Conservation (phyloP, 2,329 filamentous ascomycete genomes). For the Claviceps quebecensis region DNA sequence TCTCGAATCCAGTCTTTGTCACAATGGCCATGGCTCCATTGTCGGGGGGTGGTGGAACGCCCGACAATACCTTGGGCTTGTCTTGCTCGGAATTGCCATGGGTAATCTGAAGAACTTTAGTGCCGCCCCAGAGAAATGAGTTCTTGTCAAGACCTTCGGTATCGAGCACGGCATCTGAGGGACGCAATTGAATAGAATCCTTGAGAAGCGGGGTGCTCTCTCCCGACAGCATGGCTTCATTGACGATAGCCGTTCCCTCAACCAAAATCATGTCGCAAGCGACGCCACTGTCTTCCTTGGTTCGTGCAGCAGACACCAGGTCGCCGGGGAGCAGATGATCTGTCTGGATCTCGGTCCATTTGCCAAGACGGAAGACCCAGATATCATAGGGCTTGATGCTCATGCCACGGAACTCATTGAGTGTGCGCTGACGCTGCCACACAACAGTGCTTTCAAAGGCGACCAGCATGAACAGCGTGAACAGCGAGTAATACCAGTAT, state of each 20-base stretch:
- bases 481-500: conserved; percentile 99
- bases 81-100: conserved; percentile 71
- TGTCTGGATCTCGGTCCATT: conserved; percentile 79
- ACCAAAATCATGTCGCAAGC: conserved; percentile 95
- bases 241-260: conserved; percentile 92
- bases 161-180: conserved; percentile 66
- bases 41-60: conserved; percentile 74
- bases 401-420: conserved; percentile 97
- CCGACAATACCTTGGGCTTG: conserved; percentile 55
- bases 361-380: conserved; percentile 74
- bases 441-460: conserved; percentile 97
- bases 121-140: conserved; percentile 89
- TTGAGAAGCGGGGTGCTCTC: conserved; percentile 95
- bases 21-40: conserved; percentile 89
- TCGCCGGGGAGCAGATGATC: conserved; percentile 90
- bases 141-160: conserved; percentile 92
- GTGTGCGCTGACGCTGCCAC: conserved; percentile 92
- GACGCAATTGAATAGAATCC: conserved; percentile 85
- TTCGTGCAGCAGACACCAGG: conserved; percentile 79
- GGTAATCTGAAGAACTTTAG: conserved; percentile 90
- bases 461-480: conserved; percentile 97
- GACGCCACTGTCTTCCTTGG: conserved; percentile 92
- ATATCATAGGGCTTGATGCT: conserved; percentile 97
- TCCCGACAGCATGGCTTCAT: conserved; percentile 97
- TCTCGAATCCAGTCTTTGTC: conserved; percentile 96